Conservation (phyloP, 2,329 filamentous ascomycete species). For the Xenoacremonium recifei region DNA sequence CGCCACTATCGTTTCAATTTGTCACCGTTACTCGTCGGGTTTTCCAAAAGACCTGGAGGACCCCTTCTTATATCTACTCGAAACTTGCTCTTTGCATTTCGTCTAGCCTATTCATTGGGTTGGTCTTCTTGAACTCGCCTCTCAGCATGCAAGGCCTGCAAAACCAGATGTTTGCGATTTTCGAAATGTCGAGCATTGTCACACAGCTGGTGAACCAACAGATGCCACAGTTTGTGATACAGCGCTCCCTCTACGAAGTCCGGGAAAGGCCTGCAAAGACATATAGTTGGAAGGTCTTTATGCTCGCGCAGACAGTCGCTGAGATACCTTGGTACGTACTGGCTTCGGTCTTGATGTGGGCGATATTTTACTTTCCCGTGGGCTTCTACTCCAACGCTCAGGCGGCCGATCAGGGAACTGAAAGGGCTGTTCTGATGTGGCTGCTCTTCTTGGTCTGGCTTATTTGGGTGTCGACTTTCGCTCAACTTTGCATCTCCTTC, state of each 20-base stretch:
- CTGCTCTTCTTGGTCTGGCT: slow-evolving; percentile 63
- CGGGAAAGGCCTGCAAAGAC: slow-evolving; percentile 66
- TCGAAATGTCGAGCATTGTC: slow-evolving; percentile 68
- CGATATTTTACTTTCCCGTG: slow-evolving; percentile 69
- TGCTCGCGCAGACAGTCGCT: slow-evolving; percentile 64
- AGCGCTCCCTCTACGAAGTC: slow-evolving; percentile 66
- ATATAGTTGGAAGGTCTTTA: slow-evolving; percentile 66
- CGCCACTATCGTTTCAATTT: slow-evolving; percentile 29
- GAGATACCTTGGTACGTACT: slow-evolving; percentile 71
- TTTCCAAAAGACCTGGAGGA: slow-evolving; percentile 35
- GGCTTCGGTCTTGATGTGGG: slow-evolving; percentile 38
- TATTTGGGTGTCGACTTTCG: slow-evolving; percentile 66
- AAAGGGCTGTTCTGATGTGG: slow-evolving; percentile 63
- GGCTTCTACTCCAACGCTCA: slow-evolving; percentile 60
- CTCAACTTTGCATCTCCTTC: slow-evolving; percentile 62
- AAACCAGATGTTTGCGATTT: slow-evolving; percentile 67
- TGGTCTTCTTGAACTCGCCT: slow-evolving; percentile 62
- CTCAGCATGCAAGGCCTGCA: slow-evolving; percentile 63
- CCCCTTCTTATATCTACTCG: slow-evolving; percentile 62
- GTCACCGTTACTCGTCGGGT: slow-evolving; percentile 34
- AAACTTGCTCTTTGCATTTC: slow-evolving; percentile 35
- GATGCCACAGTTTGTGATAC: slow-evolving; percentile 70
- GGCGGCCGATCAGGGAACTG: slow-evolving; percentile 44
- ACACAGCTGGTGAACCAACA: slow-evolving; percentile 62
- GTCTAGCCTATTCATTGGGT: slow-evolving; percentile 46